A percentile compares a stretch with the other conserved stretches of the same genome.
Conservation (phyloP, 768 basidiomycete species). For the Russula olivacea region DNA sequence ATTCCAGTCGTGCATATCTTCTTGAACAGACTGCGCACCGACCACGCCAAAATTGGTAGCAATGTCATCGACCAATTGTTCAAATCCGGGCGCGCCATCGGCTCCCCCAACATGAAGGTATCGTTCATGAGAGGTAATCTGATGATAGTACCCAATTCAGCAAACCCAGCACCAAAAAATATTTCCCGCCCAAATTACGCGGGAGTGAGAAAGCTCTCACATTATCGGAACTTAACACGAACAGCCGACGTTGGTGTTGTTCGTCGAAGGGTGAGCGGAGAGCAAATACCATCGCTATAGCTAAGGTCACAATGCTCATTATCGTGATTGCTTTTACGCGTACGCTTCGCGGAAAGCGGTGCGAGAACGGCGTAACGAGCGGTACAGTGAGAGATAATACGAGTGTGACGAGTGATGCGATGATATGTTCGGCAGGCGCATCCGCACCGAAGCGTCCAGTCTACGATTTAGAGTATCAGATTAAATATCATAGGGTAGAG, state of each 20-base stretch:
- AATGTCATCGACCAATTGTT: conserved; percentile 54
- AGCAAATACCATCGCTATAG: conserved; percentile 57
- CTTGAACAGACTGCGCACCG: conserved; percentile 37
- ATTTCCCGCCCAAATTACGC: background rate
- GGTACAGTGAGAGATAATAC: conserved; percentile 55
- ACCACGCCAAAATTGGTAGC: conserved; percentile 51
- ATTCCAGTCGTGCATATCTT: conserved; percentile 70
- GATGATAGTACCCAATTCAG: background rate
- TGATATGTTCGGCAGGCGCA: conserved; percentile 83
- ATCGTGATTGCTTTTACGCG: conserved; percentile 41
- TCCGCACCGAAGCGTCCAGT: conserved; percentile 79
- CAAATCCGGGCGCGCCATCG: conserved; percentile 76
- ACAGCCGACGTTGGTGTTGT: conserved; percentile 84
- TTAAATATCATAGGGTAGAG: background rate
- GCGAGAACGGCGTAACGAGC: conserved; percentile 61
- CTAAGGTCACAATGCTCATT: conserved; percentile 42
- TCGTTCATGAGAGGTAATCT: conserved; percentile 69
- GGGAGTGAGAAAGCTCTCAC: conserved; percentile 39
- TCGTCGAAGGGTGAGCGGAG: conserved; percentile 62
- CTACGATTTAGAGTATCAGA: conserved; percentile 32
- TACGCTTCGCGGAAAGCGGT: conserved; percentile 51
- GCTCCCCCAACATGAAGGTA: conserved; percentile 77
- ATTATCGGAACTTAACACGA: conserved; percentile 80
- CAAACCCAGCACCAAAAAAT: background rate
- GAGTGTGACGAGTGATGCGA: conserved; percentile 67